Base-by-base conservation (phyloP, 2,329 filamentous ascomycete species). In the Anthostomella pinea region DNA sequence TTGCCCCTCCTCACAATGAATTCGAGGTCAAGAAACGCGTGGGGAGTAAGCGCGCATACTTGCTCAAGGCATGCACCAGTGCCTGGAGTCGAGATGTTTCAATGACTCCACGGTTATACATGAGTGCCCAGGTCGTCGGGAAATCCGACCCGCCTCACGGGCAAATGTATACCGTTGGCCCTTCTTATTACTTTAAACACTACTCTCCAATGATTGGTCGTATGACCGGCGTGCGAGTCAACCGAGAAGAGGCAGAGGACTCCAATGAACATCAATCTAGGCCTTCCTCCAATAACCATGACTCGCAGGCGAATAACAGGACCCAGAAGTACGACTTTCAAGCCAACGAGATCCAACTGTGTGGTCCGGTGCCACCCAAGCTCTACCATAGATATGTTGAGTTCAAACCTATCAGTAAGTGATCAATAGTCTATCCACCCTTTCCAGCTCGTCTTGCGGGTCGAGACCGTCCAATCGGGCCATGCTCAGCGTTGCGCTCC, bases 351-450 rank as follows among this genome's bases (percentile, higher is more conserved):
- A 81, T 96, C 54, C 91, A 96, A 59, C 74, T 97, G 6, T 72
- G 77, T 29, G 91, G 91, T 0, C 91, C 91, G 0, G 83, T 93
- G 0, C 90, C 91, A 0, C 69, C 79, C 2, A 71, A 81, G 44
- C 70, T 97, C 21, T 95, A 95, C 60, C 90, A 96, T 60, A 85
- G 89, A 49, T 97, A 85, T 56, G 90, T 96, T 39, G 90, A 95
- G 60, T 96, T 96, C 64, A 85, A 81, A 38, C 89, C 90, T 17
- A 87, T 95, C 55, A 85, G n/a, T n/a, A n/a, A n/a, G n/a, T n/a
- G n/a, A n/a, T n/a, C n/a, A n/a, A n/a, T n/a, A n/a, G n/a, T n/a
- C n/a, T n/a, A n/a, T n/a, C n/a, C n/a, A n/a, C n/a, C n/a, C n/a
- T n/a, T n/a, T n/a, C n/a, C n/a, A n/a, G n/a, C n/a, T n/a, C n/a